Evolutionary conservation across 257 asterid genomes (phyloP), one percentile per base, ranked within the genome.

Genomic region (Prunella vulgaris): DNA sequence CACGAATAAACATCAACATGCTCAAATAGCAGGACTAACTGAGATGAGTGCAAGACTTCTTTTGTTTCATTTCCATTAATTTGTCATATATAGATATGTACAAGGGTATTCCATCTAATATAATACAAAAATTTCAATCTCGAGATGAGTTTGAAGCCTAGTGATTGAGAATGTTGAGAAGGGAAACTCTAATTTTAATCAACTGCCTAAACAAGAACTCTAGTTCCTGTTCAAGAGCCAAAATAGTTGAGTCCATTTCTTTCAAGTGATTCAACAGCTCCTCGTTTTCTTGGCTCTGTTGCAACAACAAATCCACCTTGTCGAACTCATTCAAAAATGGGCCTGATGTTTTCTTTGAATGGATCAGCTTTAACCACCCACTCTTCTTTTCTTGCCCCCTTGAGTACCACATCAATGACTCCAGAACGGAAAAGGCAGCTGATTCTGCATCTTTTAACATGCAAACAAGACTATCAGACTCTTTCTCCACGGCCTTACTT

Each of bases 361-460:
- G 59, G 37, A 74, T 72, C 69, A 77, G 35, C 79, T 70, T 77
- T 54, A 73, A 66, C 81, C 71, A 68, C 5, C 63, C 42, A 46
- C 78, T 70, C 30, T n/a, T 33, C 68, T 62, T 25, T 10, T 60
- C 71, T 59, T 71, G 75, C 40, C 82, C 75, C 27, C 53, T 24
- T 12, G 57, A 1, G 53, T 64, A 61, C 12, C 76, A 46, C 78
- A 84, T 15, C 52, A 74, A 42, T 17, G 76, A 74, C 75, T 72
- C 76, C 18, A 84, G 60, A 60, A 66, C 5, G 57, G 64, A 25
- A 24, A 69, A 21, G 12, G 75, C 66, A 51, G 69, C 81, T 5
- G 72, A 60, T 24, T 77, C 81, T 12, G 81, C 79, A 5, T 72
- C 71, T 56, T 72, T 71, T 17, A 79, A 48, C 78, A 60, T 40